Percentiles rank a stretch among this genome's conserved stretches.
Evolutionary conservation across 495 filamentous ascomycete species (phyloP).

Genomic region (Lineolata rhizophorae): DNA sequence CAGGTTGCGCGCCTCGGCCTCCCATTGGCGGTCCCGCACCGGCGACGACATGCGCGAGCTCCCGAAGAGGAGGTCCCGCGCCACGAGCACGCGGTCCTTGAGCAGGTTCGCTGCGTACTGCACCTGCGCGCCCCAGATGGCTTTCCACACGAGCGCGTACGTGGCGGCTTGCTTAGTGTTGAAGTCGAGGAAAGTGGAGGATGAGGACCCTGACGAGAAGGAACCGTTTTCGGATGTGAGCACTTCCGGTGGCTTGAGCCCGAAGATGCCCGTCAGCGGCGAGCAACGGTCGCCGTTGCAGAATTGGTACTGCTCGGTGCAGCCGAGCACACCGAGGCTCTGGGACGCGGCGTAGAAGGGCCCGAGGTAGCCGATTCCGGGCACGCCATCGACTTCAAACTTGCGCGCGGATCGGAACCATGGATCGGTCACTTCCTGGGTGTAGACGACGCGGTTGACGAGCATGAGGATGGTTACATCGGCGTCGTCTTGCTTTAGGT

Average conservation of each 20-base stretch:
- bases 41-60: constrained; percentile 1
- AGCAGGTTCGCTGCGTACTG: constrained; percentile 4
- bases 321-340: constrained; percentile 6
- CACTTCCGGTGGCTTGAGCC: constrained; percentile 1
- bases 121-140: constrained; percentile 5
- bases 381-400: too few relatives aligned
- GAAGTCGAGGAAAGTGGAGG: too few relatives aligned
- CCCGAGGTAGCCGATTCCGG: too few relatives aligned
- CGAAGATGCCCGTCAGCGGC: constrained; percentile 5
- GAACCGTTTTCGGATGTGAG: too few relatives aligned
- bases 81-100: constrained; percentile 3
- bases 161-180: constrained; percentile 1
- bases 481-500: too few relatives aligned
- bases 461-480: too few relatives aligned
- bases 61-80: constrained; percentile 4
- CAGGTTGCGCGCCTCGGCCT: constrained; percentile 6
- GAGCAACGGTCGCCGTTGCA: constrained; percentile 6
- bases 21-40: constrained; percentile 5
- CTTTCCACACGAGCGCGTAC: constrained; percentile 6
- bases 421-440: too few relatives aligned
- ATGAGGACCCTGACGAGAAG: too few relatives aligned
- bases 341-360: too few relatives aligned
- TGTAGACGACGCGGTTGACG: too few relatives aligned
- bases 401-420: too few relatives aligned
- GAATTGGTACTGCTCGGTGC: constrained; percentile 9